Base-by-base conservation (phyloP, 2,329 filamentous ascomycete species). In the Clonostachys rosea region DNA sequence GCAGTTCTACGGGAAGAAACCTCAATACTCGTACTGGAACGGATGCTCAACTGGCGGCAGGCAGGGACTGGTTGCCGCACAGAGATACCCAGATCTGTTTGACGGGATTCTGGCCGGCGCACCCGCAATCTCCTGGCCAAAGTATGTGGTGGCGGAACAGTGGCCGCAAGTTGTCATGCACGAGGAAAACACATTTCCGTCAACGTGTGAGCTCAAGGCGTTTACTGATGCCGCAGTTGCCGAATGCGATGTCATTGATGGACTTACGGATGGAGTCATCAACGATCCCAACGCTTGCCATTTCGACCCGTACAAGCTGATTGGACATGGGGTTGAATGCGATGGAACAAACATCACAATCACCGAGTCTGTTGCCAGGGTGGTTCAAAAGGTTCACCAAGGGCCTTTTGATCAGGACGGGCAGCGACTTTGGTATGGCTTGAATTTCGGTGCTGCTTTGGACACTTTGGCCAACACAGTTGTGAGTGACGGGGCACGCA, bases 1-100 rank as follows among this genome's bases (percentile, higher is more conserved):
- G 18, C 56, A 59, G 6, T 75, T 69, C 56, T 76, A 76, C 49
- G 54, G 59, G n/a, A 33, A 45, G 42, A 34, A 37, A 5, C 59
- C 62, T 12, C 56, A 62, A 5, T 72, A 70, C 55, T 71, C 65
- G 9, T 76, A 76, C 56, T 76, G 69, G 52, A 60, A 66, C 14
- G 75, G 74, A 18, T 79, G 75, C 55, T 75, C 71, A 2, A 76
- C 72, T 0, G 76, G 75, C n/a, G 75, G 76, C 5, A 61, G 74
- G 4, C 73, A 79, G 57, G 75, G 74, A n/a, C 57, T 76, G n/a
- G 72, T 71, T 46, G 65, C 70, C 40, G 65, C 71, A 6, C 68
- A 77, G 50, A 55, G 64, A 33, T 76, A 67, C 50, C 74, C 74
- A 0, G 65, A 75, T 6, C 72, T 75, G 47, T 76, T 76, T 45